Percentiles rank a stretch among this genome's conserved stretches.
Evolutionary conservation across 129 eudicot genomes (phyloP).

Genomic region (Lonicera japonica): DNA sequence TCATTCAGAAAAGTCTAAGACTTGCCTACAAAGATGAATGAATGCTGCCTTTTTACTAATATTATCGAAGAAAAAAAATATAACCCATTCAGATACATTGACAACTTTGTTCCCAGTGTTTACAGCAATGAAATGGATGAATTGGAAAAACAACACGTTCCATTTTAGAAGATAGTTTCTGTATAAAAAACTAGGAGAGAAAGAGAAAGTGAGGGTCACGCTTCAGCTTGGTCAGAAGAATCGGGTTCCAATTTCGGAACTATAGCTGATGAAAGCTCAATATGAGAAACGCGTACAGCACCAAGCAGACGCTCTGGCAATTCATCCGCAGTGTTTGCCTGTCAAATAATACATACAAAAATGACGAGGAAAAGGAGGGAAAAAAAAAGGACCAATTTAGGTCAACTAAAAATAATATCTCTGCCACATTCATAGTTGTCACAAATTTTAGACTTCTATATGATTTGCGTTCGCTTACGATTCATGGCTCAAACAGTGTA

Average conservation of each 20-base stretch:
- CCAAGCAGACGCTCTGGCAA: constrained; percentile 91
- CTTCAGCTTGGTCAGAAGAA: constrained; percentile 18
- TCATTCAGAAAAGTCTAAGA: no score
- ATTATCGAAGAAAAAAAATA: no score
- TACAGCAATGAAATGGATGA: not conserved
- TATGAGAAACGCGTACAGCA: constrained; percentile 90
- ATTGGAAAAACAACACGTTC: not conserved
- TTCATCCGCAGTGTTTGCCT: constrained; percentile 86
- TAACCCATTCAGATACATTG: no score
- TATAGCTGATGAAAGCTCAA: constrained; percentile 81
- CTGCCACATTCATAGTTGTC: not conserved
- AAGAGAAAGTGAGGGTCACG: no score
- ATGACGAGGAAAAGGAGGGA: not conserved
- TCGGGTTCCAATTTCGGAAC: constrained; percentile 61
- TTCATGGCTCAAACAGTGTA: not conserved
- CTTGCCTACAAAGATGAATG: no score
- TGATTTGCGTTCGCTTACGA: constrained; percentile 3
- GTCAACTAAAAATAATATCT: not conserved
- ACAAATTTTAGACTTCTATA: not conserved
- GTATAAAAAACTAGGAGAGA: not conserved
- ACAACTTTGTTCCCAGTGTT: no score
- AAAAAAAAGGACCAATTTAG: not conserved
- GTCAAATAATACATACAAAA: not conserved
- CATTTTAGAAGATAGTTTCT: no score
- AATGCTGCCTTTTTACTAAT: no score